Evolutionary conservation across 495 filamentous ascomycete species (phyloP), one percentile per base, ranked within the genome.

Genomic region (Terfezia claveryi): DNA sequence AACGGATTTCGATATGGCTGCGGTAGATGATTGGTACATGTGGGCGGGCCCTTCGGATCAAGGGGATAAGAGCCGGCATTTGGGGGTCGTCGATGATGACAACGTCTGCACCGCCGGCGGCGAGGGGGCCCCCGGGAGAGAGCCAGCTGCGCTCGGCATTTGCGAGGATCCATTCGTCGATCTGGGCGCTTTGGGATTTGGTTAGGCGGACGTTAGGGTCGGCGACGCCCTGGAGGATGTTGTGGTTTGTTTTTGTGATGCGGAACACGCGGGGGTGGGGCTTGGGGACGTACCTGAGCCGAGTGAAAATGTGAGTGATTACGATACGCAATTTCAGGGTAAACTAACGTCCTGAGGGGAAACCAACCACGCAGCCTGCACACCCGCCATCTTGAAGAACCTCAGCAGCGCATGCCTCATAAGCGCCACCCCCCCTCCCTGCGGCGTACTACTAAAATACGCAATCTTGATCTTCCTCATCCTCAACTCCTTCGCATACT

Each of bases 211-310:
- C 75, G 1, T 73, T 71, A 0, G 77, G 76, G 27, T 73, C 68
- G 36, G 78, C 76, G 23, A 89, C 84, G 17, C 86, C 86, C 70
- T 94, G 86, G 3, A 94, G 78, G 61, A 91, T 91, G 64, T 94
- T 94, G 74, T 94, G 86, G 60, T 87, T 83, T 51, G 80, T 87
- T 68, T 94, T 94, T 55, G 86, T 94, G 56, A 86, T 81, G 37
- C 83, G 76, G 67, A 92, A 94, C 14, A 89, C 82, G 16, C 81
- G 83, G 0, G 85, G 85, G 37, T 80, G 80, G 16, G 86, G 86
- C 62, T 86, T 87, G 6, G 86, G 87, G 3, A 92, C 86, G 61
- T 77, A 80, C 75, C 74, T 79, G 27, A 32, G 12, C 27, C 23
- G 5, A 37, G 23, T 16, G 56, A 17, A 23, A 37, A 16, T 17